These are phyloP conservation scores for Annulohypoxylon stygium DNA, from an alignment of 495 filamentous ascomycete species.

Conservation along the genomic window DNA sequence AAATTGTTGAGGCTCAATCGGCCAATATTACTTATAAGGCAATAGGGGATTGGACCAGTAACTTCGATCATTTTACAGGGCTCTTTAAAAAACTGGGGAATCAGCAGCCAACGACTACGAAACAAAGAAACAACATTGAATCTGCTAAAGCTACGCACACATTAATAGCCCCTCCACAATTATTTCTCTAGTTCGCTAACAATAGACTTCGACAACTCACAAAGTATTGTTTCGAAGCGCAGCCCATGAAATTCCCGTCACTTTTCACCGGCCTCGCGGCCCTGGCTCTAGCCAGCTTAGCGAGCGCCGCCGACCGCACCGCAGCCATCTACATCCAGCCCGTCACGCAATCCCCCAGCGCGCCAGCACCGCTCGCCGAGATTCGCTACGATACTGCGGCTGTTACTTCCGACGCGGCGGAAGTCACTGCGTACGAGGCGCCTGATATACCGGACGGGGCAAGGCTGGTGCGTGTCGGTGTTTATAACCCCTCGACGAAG, in stretches of 20 bases:
- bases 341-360: constrained; percentile 45
- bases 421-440: constrained; percentile 60
- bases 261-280: constrained; percentile 52
- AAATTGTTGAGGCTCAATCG: constrained; percentile 35
- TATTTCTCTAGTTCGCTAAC: neutral
- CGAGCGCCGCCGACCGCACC: constrained; percentile 47
- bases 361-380: constrained; percentile 61
- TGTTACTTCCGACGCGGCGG: constrained; percentile 44
- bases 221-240: neutral
- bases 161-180: constrained; percentile 18
- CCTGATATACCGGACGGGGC: constrained; percentile 59
- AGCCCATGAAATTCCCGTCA: constrained; percentile 46
- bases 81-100: constrained; percentile 34
- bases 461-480: constrained; percentile 62
- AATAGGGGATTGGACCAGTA: neutral
- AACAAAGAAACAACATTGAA: constrained; percentile 19
- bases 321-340: constrained; percentile 63
- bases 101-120: constrained; percentile 27
- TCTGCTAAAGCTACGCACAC: constrained; percentile 28
- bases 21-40: neutral
- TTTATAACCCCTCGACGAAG: constrained; percentile 57
- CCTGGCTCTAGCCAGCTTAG: constrained; percentile 46
- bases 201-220: neutral
- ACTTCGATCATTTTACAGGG: neutral
- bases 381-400: constrained; percentile 58